Percentiles rank a stretch among this genome's conserved stretches.
phyloP scores from a whole-genome alignment of 2,329 filamentous ascomycete species.

The Aspergillus sclerotialis region DNA sequence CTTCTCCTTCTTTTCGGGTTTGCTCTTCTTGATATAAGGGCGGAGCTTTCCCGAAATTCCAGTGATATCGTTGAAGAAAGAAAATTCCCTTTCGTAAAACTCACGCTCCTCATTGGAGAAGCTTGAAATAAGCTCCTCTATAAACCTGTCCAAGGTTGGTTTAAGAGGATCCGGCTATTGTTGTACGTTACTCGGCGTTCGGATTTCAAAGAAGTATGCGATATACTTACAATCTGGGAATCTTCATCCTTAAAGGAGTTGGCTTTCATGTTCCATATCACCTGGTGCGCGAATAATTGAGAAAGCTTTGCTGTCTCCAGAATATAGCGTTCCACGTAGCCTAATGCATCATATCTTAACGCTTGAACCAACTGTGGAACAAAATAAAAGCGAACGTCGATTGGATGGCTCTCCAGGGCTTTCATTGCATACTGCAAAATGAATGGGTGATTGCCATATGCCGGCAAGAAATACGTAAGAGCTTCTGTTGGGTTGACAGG shows the following conservation, averaged over 20 bases:
- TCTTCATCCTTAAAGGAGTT: slow-evolving; percentile 98
- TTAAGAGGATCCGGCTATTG: slow-evolving; percentile 81
- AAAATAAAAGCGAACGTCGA: slow-evolving; percentile 98
- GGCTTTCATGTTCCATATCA: slow-evolving; percentile 99
- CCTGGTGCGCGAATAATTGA: slow-evolving; percentile 97
- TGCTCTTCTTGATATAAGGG: slow-evolving; percentile 82
- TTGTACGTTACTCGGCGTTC: slow-evolving; percentile 5
- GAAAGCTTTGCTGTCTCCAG: slow-evolving; percentile 95
- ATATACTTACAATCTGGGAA: slow-evolving; percentile 61
- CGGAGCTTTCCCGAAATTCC: slow-evolving; percentile 92
- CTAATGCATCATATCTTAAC: slow-evolving; percentile 82
- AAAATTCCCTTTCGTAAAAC: slow-evolving; percentile 92
- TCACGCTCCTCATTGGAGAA: slow-evolving; percentile 71
- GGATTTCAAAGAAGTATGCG: background rate
- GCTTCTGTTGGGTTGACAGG: slow-evolving; percentile 89
- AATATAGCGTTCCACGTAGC: slow-evolving; percentile 94
- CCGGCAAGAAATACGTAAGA: slow-evolving; percentile 85
- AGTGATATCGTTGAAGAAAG: slow-evolving; percentile 98
- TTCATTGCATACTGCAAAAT: slow-evolving; percentile 96
- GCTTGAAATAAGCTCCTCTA: slow-evolving; percentile 71
- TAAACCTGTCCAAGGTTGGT: slow-evolving; percentile 85
- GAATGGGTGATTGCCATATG: slow-evolving; percentile 85
- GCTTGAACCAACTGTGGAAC: slow-evolving; percentile 97
- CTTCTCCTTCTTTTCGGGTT: slow-evolving; percentile 97
- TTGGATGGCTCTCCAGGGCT: slow-evolving; percentile 83